Base-by-base conservation (phyloP, 148 eudicot genomes). In the Nepenthes gracilis region DNA sequence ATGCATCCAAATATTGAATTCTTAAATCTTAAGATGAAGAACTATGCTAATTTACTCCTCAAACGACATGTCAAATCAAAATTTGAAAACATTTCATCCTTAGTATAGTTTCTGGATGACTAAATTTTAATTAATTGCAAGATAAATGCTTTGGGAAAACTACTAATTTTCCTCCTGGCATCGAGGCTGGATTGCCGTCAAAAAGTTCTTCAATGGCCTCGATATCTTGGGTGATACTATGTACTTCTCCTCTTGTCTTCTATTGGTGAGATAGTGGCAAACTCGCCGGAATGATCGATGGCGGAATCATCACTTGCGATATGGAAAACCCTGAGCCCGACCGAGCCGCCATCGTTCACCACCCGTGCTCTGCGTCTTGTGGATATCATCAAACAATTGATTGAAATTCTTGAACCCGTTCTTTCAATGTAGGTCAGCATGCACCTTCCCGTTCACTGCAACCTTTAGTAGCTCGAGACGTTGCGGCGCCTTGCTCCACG, bases 151-250 rank as follows among this genome's bases (percentile, higher is more conserved):
- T n/a, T n/a, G n/a, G n/a, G n/a, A n/a, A n/a, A n/a, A n/a, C n/a
- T n/a, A n/a, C n/a, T 48, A 32, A 38, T 59, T 74, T 61, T 85
- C 71, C 80, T 85, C 76, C 82, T 85, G 47, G 73, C 76, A 83
- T 83, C 12, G 96, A 83, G 45, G 55, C 35, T 65, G 75, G 61
- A 59, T 78, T 82, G 23, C 97, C 97, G 40, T 82, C 95, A 61
- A 90, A 90, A 9, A 90, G 64, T 1, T 62, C 78, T 63, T 90
- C 97, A 32, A 90, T 84, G 2, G 77, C 62, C 70, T 90, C 97
- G 36, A 90, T 70, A 70, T 90, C 97, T 7, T 90, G 95, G 88
- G 43, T 90, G 97, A 36, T 86, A 90, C 72, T 90, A 90, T 83
- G 36, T 86, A 84, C 81, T 81, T 90, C 47, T 84, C 95, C 2